These are phyloP conservation scores for Haplosporangium gracile DNA, from an alignment of 192 early-diverging fungal genomes.

Conservation along the genomic window DNA sequence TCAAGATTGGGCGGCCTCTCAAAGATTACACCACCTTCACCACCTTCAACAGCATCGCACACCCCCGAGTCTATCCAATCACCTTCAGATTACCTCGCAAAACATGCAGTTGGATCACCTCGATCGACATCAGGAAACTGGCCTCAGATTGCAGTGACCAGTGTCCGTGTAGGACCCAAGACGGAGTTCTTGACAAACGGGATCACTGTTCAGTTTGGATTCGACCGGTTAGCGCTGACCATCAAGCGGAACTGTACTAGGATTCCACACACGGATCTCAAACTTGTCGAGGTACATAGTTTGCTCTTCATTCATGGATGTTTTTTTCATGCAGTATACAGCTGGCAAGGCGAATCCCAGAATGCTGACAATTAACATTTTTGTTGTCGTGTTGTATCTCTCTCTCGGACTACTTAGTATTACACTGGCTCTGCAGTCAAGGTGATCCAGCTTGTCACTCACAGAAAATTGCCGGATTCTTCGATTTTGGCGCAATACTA, in stretches of 20 bases:
- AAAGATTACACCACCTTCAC: conserved; percentile 11
- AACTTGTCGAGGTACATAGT: conserved; percentile 28
- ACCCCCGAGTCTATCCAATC: background rate
- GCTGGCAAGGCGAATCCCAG: too few relatives aligned
- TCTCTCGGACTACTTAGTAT: conserved; percentile 17
- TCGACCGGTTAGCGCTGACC: conserved; percentile 29
- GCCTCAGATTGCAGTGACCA: conserved; percentile 26
- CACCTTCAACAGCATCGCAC: background rate
- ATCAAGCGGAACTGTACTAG: conserved; percentile 31
- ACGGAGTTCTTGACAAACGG: conserved; percentile 23
- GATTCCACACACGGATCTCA: conserved; percentile 27
- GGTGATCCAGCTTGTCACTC: conserved; percentile 32
- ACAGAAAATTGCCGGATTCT: conserved; percentile 16
- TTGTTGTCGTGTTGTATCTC: too few relatives aligned
- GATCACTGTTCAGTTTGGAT: conserved; percentile 32
- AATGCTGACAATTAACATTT: too few relatives aligned
- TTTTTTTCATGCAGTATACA: too few relatives aligned
- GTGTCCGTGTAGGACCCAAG: conserved; percentile 30
- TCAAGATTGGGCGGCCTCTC: background rate
- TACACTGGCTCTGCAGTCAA: conserved; percentile 25
- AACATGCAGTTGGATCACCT: background rate
- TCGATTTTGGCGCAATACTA: conserved; percentile 32
- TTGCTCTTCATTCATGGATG: background rate
- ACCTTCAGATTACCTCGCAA: background rate
- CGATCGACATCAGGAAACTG: conserved; percentile 13